Evolutionary conservation across 2,329 filamentous ascomycete species (phyloP).

Genomic region (Rachicladosporium sp.): DNA sequence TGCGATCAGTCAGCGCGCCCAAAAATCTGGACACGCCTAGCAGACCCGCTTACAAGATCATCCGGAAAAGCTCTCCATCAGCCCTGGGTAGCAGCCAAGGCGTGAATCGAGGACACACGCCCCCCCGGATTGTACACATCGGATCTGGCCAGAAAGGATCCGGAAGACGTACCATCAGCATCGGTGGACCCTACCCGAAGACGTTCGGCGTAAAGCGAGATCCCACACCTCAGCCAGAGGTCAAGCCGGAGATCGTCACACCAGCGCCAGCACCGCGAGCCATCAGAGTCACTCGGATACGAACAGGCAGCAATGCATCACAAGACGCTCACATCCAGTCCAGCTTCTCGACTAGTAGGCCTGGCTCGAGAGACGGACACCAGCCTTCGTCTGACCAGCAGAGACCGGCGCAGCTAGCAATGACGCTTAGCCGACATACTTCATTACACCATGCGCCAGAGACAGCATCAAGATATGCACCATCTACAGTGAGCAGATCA

Average conservation of each 20-base stretch:
- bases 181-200: conserved; percentile 21
- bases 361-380: conserved; percentile 17
- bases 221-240: conserved; percentile 18
- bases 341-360: conserved; percentile 18
- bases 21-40: conserved; percentile 24
- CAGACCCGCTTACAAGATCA: conserved; percentile 23
- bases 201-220: conserved; percentile 16
- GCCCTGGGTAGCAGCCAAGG: conserved; percentile 10
- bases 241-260: conserved; percentile 21
- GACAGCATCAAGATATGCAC: conserved; percentile 28
- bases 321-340: conserved; percentile 18
- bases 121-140: conserved; percentile 24
- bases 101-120: conserved; percentile 17
- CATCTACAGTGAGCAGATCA: conserved; percentile 36
- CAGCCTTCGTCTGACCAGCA: conserved; percentile 3
- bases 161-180: conserved; percentile 20
- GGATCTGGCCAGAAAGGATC: conserved; percentile 16
- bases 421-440: conserved; percentile 17
- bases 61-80: conserved; percentile 23
- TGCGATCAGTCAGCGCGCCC: conserved; percentile 15
- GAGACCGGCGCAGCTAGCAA: conserved; percentile 3
- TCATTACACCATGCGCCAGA: conserved; percentile 38
- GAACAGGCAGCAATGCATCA: conserved; percentile 24
- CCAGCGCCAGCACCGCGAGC: conserved; percentile 24
- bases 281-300: conserved; percentile 17